These are phyloP conservation scores for Paramecium sonneborni DNA, from an alignment of 73 alveolate species.

Conservation along the genomic window DNA sequence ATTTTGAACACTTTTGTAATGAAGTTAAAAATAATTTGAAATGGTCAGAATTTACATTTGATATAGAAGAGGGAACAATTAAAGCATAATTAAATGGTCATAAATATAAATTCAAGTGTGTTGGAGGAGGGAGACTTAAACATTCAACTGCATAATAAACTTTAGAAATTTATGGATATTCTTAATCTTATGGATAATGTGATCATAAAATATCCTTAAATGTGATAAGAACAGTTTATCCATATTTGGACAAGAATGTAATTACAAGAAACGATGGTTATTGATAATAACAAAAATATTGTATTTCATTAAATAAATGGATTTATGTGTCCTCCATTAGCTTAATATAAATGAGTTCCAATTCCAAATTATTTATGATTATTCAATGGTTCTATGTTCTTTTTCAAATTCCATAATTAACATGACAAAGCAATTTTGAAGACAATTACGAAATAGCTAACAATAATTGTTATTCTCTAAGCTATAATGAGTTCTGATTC, in stretches of 20 bases:
- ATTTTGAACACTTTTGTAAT: conserved; percentile 26
- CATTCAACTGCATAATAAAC: neutral
- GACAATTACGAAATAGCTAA: neutral
- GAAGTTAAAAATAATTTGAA: neutral
- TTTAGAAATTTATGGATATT: conserved; percentile 33
- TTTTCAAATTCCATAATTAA: neutral
- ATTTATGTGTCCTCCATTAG: conserved; percentile 17
- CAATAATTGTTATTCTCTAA: conserved; percentile 6
- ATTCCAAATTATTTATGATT: conserved; percentile 49
- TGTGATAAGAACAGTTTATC: neutral
- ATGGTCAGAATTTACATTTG: neutral
- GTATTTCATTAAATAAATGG: neutral
- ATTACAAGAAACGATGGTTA: conserved; percentile 34
- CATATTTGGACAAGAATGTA: neutral
- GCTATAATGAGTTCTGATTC: neutral
- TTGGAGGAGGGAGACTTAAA: conserved; percentile 45
- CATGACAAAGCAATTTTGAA: neutral
- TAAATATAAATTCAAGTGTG: neutral
- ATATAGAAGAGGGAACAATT: neutral
- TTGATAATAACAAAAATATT: neutral
- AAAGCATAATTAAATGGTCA: neutral
- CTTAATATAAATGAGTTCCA: conserved; percentile 29
- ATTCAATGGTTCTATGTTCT: neutral
- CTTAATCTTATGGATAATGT: conserved; percentile 24
- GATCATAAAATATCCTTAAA: neutral